These are phyloP conservation scores for Cladosporium sp. DNA, from an alignment of 2,329 filamentous ascomycete genomes.

Conservation along the genomic window DNA sequence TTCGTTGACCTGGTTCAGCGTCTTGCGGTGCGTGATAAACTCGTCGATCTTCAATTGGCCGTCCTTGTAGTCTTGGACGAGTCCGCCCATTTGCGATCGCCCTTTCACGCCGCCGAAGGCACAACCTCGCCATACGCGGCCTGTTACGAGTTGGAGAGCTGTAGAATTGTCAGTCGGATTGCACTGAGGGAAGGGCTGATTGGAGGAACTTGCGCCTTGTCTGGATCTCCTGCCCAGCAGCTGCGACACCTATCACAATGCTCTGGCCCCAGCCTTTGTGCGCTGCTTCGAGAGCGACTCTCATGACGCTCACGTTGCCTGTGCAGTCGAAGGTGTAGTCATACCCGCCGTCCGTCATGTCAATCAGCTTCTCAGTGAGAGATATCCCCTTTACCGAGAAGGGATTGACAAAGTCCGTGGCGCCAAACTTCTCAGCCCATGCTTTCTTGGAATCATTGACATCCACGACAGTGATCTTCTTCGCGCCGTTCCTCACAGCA, in stretches of 20 bases:
- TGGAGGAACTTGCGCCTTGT: constrained; percentile 72
- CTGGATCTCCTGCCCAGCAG: constrained; percentile 87
- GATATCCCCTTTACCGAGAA: constrained; percentile 59
- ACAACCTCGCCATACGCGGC: constrained; percentile 92
- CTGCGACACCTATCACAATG: constrained; percentile 92
- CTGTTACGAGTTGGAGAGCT: constrained; percentile 96
- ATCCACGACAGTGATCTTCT: constrained; percentile 70
- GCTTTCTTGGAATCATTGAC: constrained; percentile 84
- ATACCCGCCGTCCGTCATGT: constrained; percentile 94
- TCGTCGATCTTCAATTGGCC: constrained; percentile 93
- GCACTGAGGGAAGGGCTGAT: background rate
- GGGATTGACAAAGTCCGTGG: constrained; percentile 95
- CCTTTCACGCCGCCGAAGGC: constrained; percentile 97
- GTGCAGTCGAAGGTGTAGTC: constrained; percentile 99
- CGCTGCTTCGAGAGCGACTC: constrained; percentile 87
- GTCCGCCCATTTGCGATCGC: constrained; percentile 78
- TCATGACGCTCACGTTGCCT: constrained; percentile 90
- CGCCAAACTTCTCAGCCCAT: constrained; percentile 89
- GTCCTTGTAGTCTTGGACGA: constrained; percentile 82
- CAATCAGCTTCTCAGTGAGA: constrained; percentile 85
- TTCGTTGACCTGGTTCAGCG: constrained; percentile 74
- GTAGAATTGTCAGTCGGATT: constrained; percentile 15
- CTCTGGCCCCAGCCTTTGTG: constrained; percentile 98
- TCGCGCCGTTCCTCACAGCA: constrained; percentile 76
- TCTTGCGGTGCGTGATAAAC: constrained; percentile 92